phyloP scores from a whole-genome alignment of 1,284 basidiomycete species.

The Lentinula novae-zelandiae region DNA sequence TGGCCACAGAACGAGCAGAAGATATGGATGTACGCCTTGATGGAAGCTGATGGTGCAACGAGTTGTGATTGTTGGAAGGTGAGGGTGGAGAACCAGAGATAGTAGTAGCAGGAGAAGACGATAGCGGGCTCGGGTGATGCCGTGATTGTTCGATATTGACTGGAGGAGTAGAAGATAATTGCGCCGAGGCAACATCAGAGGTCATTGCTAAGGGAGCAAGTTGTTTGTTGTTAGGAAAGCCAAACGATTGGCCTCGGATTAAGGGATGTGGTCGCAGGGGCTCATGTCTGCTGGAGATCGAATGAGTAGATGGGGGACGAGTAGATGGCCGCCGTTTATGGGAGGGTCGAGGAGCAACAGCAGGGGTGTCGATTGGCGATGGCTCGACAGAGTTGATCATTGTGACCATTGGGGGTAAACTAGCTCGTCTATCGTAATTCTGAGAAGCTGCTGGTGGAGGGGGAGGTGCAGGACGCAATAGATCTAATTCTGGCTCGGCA shows the following conservation, averaged over 20 bases:
- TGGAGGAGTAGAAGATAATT: conserved; percentile 32
- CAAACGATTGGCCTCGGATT: conserved; percentile 67
- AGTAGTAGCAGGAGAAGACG: conserved; percentile 17
- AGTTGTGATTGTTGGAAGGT: conserved; percentile 5
- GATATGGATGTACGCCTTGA: conserved; percentile 60
- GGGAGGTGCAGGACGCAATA: not conserved
- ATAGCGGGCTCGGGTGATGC: conserved; percentile 27
- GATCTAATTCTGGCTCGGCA: conserved; percentile 1
- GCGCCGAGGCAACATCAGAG: conserved; percentile 18
- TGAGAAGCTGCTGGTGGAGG: not conserved
- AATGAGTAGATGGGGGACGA: conserved; percentile 65
- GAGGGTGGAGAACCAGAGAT: conserved; percentile 15
- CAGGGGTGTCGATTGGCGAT: conserved; percentile 13
- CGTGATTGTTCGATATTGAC: conserved; percentile 14
- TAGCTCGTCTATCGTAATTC: not conserved
- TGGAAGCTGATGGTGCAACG: conserved; percentile 13
- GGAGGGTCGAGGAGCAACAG: conserved; percentile 18
- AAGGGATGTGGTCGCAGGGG: conserved; percentile 66
- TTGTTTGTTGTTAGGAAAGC: conserved; percentile 43
- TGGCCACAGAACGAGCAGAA: conserved; percentile 58
- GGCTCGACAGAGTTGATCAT: conserved; percentile 13
- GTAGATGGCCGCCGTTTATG: conserved; percentile 30
- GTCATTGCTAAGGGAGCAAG: conserved; percentile 55
- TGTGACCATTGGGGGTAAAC: conserved; percentile 5
- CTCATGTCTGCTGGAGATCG: conserved; percentile 31